Evolutionary conservation across 805 yeast genomes (phyloP).

Genomic region (Saccharomyces mikatae): DNA sequence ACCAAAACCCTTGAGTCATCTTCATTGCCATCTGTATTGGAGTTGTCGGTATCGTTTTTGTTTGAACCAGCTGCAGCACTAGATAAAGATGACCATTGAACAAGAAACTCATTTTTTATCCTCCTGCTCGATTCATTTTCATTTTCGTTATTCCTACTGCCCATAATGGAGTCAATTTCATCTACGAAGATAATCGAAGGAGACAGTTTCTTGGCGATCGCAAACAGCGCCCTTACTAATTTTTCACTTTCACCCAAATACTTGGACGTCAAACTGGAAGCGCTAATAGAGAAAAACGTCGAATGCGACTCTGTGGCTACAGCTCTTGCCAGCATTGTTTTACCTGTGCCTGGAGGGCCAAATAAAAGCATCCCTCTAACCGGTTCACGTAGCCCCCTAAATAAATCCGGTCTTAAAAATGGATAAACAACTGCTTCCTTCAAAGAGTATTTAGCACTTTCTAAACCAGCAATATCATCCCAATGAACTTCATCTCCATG

Average conservation of each 20-base stretch:
- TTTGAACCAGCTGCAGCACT: constrained; percentile 70
- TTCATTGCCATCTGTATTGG: constrained; percentile 7
- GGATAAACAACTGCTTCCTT: constrained; percentile 97
- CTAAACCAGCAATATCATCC: constrained; percentile 93
- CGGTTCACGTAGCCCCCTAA: constrained; percentile 86
- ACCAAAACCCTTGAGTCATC: constrained; percentile 67
- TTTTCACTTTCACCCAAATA: constrained; percentile 91
- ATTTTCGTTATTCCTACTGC: constrained; percentile 48
- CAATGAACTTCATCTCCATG: constrained; percentile 87
- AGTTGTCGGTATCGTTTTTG: constrained; percentile 33
- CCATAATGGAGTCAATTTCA: constrained; percentile 86
- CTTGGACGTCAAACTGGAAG: constrained; percentile 82
- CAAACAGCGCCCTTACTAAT: constrained; percentile 79
- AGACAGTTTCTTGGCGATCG: constrained; percentile 73
- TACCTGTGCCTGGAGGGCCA: constrained; percentile 99
- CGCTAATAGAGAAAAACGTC: constrained; percentile 85
- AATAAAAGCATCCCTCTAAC: constrained; percentile 91
- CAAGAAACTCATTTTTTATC: constrained; percentile 84
- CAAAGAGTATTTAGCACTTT: constrained; percentile 76
- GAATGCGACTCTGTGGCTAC: constrained; percentile 93
- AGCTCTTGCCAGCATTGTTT: constrained; percentile 93
- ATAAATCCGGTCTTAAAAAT: constrained; percentile 85
- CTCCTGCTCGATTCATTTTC: constrained; percentile 86
- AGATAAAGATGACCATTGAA: constrained; percentile 90
- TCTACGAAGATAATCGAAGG: constrained; percentile 94